A percentile compares a stretch with the other conserved stretches of the same genome.
Evolutionary conservation across 371 early-diverging fungal species (phyloP).

Genomic region (Mucor mucedo): DNA sequence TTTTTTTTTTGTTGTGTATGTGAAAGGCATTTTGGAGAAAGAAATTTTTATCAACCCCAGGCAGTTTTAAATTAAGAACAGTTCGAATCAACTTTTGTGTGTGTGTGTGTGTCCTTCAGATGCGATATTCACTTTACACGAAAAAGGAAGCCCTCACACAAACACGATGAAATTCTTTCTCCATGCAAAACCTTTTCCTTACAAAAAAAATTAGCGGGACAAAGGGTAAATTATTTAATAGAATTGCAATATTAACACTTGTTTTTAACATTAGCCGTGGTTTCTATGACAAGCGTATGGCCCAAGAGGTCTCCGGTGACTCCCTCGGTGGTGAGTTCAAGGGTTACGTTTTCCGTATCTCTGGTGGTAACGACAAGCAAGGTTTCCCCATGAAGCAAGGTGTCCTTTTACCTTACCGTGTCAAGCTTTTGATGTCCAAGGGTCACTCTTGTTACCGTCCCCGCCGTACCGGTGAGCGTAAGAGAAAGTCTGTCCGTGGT

Average conservation of each 20-base stretch:
- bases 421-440: slow-evolving; percentile 93
- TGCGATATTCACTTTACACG: no score
- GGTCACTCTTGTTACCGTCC: slow-evolving; percentile 99
- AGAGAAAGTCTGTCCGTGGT: slow-evolving; percentile 99
- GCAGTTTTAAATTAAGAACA: neutral
- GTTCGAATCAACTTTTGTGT: no score
- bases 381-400: slow-evolving; percentile 99
- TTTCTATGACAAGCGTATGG: slow-evolving; percentile 98
- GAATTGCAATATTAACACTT: no score
- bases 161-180: no score
- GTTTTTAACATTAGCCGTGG: slow-evolving; percentile 68
- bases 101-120: no score
- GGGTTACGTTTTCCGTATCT: slow-evolving; percentile 98
- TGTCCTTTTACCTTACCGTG: slow-evolving; percentile 93
- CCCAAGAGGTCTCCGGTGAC: slow-evolving; percentile 96
- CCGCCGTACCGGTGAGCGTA: slow-evolving; percentile 97
- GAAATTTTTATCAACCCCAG: neutral
- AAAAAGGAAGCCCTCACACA: no score
- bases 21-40: neutral
- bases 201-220: no score
- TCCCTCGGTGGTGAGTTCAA: slow-evolving; percentile 98
- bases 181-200: no score
- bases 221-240: no score
- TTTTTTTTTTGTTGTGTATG: neutral
- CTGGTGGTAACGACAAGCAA: slow-evolving; percentile 99